Percentiles rank a stretch among this genome's conserved stretches.
phyloP scores from a whole-genome alignment of 2,329 filamentous ascomycete genomes.

The Claviceps citrina region DNA sequence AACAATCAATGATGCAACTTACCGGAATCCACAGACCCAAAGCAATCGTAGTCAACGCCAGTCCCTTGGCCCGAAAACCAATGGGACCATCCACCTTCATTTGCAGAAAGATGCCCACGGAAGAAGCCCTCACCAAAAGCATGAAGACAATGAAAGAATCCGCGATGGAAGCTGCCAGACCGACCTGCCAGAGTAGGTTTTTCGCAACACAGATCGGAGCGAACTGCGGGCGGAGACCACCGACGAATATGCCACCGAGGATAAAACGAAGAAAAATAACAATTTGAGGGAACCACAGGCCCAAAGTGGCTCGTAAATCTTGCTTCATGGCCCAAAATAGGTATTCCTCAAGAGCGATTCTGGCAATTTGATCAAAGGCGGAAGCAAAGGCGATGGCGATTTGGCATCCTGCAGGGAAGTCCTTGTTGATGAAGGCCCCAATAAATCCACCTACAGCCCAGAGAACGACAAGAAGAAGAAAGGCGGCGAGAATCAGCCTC shows the following conservation, averaged over 20 bases:
- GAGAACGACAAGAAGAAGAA: constrained; percentile 33
- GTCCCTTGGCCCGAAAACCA: constrained; percentile 22
- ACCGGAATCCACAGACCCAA: constrained; percentile 40
- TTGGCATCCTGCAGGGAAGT: constrained; percentile 32
- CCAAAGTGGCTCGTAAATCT: constrained; percentile 20
- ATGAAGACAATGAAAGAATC: constrained; percentile 30
- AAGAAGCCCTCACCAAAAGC: constrained; percentile 27
- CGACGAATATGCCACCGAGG: constrained; percentile 39
- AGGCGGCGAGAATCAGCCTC: constrained; percentile 48
- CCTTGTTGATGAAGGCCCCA: constrained; percentile 30
- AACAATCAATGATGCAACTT: constrained; percentile 14
- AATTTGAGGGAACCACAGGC: constrained; percentile 28
- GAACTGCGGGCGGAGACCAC: constrained; percentile 37
- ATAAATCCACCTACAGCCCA: constrained; percentile 40
- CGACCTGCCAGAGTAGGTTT: constrained; percentile 28
- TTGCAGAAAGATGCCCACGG: constrained; percentile 20
- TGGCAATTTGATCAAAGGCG: constrained; percentile 41
- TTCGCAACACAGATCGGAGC: constrained; percentile 35
- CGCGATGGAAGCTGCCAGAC: constrained; percentile 27
- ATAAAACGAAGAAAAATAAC: constrained; percentile 32
- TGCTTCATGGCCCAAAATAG: constrained; percentile 35
- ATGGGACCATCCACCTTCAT: constrained; percentile 14
- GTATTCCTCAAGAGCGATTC: constrained; percentile 38
- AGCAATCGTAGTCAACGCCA: constrained; percentile 27
- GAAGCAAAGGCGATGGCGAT: constrained; percentile 35